Base-by-base conservation (phyloP, 768 basidiomycete genomes). In the Paxillus involutus region DNA sequence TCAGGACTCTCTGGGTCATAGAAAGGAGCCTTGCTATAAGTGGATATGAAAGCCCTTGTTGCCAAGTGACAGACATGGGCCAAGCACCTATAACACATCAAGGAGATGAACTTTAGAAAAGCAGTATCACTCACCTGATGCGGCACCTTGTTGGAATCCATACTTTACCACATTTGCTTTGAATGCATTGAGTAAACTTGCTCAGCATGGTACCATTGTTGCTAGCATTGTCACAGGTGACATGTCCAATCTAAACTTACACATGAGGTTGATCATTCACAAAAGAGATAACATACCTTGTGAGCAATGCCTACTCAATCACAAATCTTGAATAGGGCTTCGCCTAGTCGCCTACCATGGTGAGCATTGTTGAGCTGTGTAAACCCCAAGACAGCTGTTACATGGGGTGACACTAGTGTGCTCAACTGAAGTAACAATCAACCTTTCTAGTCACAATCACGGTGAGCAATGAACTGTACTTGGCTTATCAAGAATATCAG, bases 321-420 rank as follows among this genome's bases (percentile, higher is more conserved):
- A 8, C 62, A 44, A 16, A 76, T 64, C 59, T 73, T 73, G 61
- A 69, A 78, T 5, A 79, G 59, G 1, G 73, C 74, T 35, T 57
- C 47, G 13, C 52, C 6, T 0, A 57, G 56, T 14, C 3, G 6
- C 8, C 49, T 19, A 0, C 76, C 76, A 50, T 69, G 65, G 49
- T 79, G 77, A 0, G 70, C 52, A 11, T 63, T 67, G 54, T 78
- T 78, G 42, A 80, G 53, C 14, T 56, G 64, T 2, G 64, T 62
- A 24, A 77, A 78, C 0, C 71, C 72, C 1, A 53, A 21, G 21
- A 21, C 21, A 21, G 21, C 21, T 21, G 21, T n/a, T n/a, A n/a
- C n/a, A n/a, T n/a, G n/a, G n/a, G n/a, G n/a, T n/a, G n/a, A n/a
- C n/a, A n/a, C n/a, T n/a, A n/a, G n/a, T n/a, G n/a, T n/a, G n/a